Conservation (phyloP, 2,329 filamentous ascomycete genomes). For the Fusarium succisae region DNA sequence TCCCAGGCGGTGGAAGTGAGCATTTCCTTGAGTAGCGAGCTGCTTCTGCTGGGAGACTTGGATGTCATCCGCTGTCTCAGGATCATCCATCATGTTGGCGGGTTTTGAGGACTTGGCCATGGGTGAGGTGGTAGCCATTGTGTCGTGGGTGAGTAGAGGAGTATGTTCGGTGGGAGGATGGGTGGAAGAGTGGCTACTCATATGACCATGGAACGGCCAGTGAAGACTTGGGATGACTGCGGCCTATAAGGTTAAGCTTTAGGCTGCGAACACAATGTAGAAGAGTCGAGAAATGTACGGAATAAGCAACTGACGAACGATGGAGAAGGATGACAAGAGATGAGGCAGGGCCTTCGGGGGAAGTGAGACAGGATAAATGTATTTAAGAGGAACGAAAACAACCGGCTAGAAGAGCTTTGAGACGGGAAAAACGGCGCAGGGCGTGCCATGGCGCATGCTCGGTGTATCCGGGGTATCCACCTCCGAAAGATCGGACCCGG, state of each 20-base stretch:
- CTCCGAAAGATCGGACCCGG: constrained; percentile 12
- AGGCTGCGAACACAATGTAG: no score
- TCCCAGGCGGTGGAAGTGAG: constrained; percentile 31
- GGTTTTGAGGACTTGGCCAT: constrained; percentile 10
- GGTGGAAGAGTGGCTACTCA: constrained; percentile 9
- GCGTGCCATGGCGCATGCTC: constrained; percentile 12
- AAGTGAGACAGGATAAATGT: neutral
- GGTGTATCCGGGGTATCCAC: constrained; percentile 29
- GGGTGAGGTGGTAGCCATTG: constrained; percentile 10
- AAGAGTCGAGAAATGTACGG: neutral
- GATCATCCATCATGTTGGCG: constrained; percentile 27
- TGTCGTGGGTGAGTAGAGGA: constrained; percentile 3
- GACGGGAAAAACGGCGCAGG: constrained; percentile 20
- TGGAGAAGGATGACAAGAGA: neutral
- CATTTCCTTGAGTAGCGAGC: constrained; percentile 29
- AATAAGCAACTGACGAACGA: neutral
- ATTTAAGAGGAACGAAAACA: constrained; percentile 6
- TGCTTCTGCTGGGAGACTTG: constrained; percentile 33
- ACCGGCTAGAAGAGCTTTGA: constrained; percentile 32
- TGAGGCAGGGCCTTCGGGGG: neutral
- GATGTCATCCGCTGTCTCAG: constrained; percentile 17
- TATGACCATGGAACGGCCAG: neutral
- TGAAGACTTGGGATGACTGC: no score
- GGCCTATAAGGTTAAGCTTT: no score
- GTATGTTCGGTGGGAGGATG: constrained; percentile 7